phyloP scores from a whole-genome alignment of 1,139 yeast genomes.

The Kodamaea ohmeri region DNA sequence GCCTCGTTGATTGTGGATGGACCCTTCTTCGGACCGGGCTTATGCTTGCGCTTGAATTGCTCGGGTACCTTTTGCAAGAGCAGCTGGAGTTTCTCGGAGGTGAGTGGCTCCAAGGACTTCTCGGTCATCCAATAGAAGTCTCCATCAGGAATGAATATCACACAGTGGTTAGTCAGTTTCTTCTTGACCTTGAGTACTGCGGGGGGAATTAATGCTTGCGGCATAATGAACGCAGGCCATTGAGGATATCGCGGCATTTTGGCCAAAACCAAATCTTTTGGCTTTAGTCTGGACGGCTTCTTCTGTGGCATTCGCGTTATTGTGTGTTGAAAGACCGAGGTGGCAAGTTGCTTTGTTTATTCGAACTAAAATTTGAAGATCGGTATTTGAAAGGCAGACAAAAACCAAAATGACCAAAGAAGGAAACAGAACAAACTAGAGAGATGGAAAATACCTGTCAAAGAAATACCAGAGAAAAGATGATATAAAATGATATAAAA shows the following conservation, averaged over 20 bases:
- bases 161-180: constrained; percentile 41
- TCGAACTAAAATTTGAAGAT: not conserved
- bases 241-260: constrained; percentile 50
- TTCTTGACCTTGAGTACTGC: constrained; percentile 39
- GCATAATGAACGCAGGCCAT: constrained; percentile 52
- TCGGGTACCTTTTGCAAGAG: constrained; percentile 32
- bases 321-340: constrained; percentile 10
- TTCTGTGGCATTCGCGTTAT: constrained; percentile 16
- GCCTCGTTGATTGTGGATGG: constrained; percentile 40
- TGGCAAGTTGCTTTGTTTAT: constrained; percentile 28
- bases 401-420: not conserved
- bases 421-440: not conserved
- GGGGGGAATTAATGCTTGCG: constrained; percentile 37
- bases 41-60: constrained; percentile 15
- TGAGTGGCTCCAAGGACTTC: constrained; percentile 34
- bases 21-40: constrained; percentile 24
- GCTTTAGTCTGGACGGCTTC: constrained; percentile 13
- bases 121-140: constrained; percentile 48
- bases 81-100: constrained; percentile 28
- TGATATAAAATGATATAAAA: too few relatives aligned
- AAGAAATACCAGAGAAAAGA: too few relatives aligned
- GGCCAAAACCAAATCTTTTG: constrained; percentile 42
- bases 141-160: constrained; percentile 49
- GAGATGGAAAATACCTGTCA: too few relatives aligned
- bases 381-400: not conserved